Base-by-base conservation (phyloP, 2,329 filamentous ascomycete genomes). In the Mariannaea sp. region DNA sequence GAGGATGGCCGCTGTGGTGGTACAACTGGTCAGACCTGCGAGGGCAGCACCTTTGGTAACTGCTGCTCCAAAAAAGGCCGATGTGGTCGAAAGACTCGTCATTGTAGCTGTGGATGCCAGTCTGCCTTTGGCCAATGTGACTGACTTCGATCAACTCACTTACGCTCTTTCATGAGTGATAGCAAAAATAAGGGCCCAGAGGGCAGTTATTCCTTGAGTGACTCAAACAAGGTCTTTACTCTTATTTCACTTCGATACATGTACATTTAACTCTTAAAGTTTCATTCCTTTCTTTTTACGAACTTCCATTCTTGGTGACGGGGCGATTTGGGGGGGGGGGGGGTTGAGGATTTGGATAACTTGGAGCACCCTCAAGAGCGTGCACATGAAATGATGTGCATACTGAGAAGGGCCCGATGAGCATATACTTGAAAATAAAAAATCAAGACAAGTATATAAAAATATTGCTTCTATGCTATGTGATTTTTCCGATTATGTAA, bases 41-140 rank as follows among this genome's bases (percentile, higher is more conserved):
- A 67, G 30, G 75, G 74, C n/a, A 75, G 71, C 54, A 42, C 57
- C 8, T 76, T 72, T 49, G 75, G 75, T 2, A 61, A 72, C 50
- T 78, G 77, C 68, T 80, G 77, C 67, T 77, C 73, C 13, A 65
- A 62, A 49, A 64, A 66, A 56, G 65, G 73, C 41, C 70, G 67
- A 61, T 80, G 77, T 49, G 72, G 73, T 5, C 65, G 61, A 35
- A 70, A 68, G 56, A 65, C 61, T 27, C 61, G 66, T 24, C 69
- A 73, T 53, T 75, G 74, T 57, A 66, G 65, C 9, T 68, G 66
- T 32, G 70, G 70, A 12, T 76, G 73, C 60, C 69, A 74, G 61
- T 48, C 56, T 7, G 60, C 47, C n/a, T 75, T 71, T 56, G 72
- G 72, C 13, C 55, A 64, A 26, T 75, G 73, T 61, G 55, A 58